Evolutionary conservation across 306 rosid species (phyloP).

Genomic region (Abrus pulchellus): DNA sequence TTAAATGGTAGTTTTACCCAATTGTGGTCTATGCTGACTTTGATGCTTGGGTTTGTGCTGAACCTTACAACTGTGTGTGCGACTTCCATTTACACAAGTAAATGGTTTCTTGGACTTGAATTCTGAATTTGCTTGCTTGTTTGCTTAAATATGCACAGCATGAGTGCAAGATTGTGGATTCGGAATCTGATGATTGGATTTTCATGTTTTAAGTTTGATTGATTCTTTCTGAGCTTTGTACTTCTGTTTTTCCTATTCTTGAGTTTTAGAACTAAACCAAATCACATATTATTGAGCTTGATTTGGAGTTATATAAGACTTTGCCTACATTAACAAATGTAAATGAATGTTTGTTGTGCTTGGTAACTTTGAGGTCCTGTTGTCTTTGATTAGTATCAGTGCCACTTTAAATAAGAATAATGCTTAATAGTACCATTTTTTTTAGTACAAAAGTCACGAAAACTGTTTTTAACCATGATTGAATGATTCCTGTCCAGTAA

Average conservation of each 20-base stretch:
- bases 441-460: too few relatives aligned
- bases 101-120: not conserved
- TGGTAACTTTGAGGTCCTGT: constrained; percentile 3
- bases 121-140: not conserved
- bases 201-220: not conserved
- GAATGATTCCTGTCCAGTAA: too few relatives aligned
- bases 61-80: not conserved
- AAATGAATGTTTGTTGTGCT: constrained; percentile 7
- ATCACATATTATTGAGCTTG: constrained; percentile 11
- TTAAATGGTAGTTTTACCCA: constrained; percentile 25
- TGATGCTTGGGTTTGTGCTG: not conserved
- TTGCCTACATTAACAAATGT: not conserved
- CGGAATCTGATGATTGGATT: not conserved
- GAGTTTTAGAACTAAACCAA: constrained; percentile 25
- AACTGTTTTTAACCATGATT: too few relatives aligned
- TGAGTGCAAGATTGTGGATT: constrained; percentile 4
- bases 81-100: not conserved
- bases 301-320: not conserved
- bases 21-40: not conserved
- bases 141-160: not conserved
- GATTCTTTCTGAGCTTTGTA: constrained; percentile 10
- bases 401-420: not conserved
- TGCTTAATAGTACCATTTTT: too few relatives aligned
- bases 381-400: constrained; percentile 24
- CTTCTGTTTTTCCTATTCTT: not conserved